Conservation (phyloP, 2,329 filamentous ascomycete genomes). For the Colletotrichum eleusines region DNA sequence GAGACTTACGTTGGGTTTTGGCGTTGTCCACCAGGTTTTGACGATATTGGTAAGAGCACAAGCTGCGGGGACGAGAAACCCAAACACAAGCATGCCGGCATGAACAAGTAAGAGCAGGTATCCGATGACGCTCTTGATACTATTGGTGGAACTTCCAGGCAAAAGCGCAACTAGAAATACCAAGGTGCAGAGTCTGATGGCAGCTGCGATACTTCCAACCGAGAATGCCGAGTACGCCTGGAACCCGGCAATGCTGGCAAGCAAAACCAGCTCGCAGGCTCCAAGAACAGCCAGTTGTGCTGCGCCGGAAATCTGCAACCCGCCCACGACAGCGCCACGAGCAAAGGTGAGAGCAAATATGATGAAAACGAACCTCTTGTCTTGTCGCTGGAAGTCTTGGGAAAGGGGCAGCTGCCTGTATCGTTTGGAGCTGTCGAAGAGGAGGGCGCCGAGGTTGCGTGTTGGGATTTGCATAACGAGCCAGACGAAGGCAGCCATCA, state of each 20-base stretch:
- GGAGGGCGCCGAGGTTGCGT: conserved; percentile 48
- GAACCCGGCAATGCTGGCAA: conserved; percentile 49
- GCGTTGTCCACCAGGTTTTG: conserved; percentile 13
- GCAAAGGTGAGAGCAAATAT: conserved; percentile 73
- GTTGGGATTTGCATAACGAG: conserved; percentile 45
- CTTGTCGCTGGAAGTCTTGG: conserved; percentile 58
- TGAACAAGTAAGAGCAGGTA: conserved; percentile 77
- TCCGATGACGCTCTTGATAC: conserved; percentile 75
- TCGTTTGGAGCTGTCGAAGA: conserved; percentile 70
- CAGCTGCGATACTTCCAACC: conserved; percentile 30
- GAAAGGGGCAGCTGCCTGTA: conserved; percentile 69
- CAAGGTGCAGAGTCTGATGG: conserved; percentile 63
- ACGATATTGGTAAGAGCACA: conserved; percentile 30
- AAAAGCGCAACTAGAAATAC: conserved; percentile 59
- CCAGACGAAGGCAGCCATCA: conserved; percentile 48
- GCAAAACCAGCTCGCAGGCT: conserved; percentile 76
- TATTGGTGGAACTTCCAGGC: conserved; percentile 71
- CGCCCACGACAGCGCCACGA: conserved; percentile 75
- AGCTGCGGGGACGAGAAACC: conserved; percentile 74
- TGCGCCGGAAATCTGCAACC: conserved; percentile 67
- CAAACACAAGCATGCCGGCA: conserved; percentile 74
- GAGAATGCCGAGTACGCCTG: conserved; percentile 38
- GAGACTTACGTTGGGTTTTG: conserved; percentile 40
- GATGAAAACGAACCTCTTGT: conserved; percentile 67
- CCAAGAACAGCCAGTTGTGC: conserved; percentile 77